Base-by-base conservation (phyloP, 2,329 filamentous ascomycete species). In the Aspergillus glaucus region DNA sequence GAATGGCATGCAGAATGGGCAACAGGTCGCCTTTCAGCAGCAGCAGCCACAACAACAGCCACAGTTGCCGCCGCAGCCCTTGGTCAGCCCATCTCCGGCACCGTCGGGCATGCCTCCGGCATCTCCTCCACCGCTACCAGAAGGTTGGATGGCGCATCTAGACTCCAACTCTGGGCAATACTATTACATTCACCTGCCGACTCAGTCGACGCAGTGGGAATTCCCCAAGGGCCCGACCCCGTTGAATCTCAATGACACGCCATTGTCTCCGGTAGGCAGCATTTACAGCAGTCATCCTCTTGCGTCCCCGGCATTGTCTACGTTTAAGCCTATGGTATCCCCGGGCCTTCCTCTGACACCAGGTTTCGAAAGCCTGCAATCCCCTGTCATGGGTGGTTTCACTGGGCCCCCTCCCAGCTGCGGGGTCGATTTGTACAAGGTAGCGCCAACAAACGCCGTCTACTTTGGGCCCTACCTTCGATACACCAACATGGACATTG, bases 161-260 rank as follows among this genome's bases (percentile, higher is more conserved):
- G 93, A 98, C 65, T 87, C 89, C 57, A 95, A 87, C 64, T 97
- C 92, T 2, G 93, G 93, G 1, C 92, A 97, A 64, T 98, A 97
- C 70, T 98, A 98, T 69, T 98, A 98, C 63, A 98, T 98, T 51
- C 93, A 98, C 67, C 78, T 98, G 26, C 87, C 91, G 1, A 91
- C 88, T 0, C 93, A 97, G 65, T 89, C 91, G 2, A 98, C 93
- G 0, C 93, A 98, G 65, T 98, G 93, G 93, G 93, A 98, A 63
- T 97, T 97, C 58, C 93, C 93, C 24, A 97, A 96, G 71, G 92
- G 92, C 0, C 91, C 91, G 0, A 95, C 89, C 21, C 92, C 92
- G 1, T 77, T 96, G 47, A 87, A 88, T 54, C 80, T 95, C 55
- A 90, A 94, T 51, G 80, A 87, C 12, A 78, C 83, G 14, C 92